Evolutionary conservation across 306 rosid genomes (phyloP).

Genomic region (Crotalaria pallida): DNA sequence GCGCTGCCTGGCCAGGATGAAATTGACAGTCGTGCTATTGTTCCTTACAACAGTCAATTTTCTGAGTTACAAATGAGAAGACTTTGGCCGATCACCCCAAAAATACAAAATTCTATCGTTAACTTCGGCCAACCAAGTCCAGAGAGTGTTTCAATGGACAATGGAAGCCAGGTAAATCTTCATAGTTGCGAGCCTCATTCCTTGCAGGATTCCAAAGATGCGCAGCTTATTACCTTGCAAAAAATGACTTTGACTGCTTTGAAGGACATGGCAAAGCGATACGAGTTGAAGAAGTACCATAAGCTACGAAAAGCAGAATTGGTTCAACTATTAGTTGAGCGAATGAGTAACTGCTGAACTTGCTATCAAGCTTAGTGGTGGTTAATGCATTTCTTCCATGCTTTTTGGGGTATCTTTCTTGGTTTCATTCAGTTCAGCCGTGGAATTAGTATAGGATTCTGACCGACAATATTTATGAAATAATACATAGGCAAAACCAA

Average conservation of each 20-base stretch:
- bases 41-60: slow-evolving; percentile 28
- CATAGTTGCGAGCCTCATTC: neutral
- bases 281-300: slow-evolving; percentile 9
- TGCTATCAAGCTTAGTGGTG: slow-evolving; percentile 13
- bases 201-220: slow-evolving; percentile 6
- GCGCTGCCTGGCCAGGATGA: slow-evolving; percentile 14
- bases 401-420: slow-evolving; percentile 8
- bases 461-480: slow-evolving; percentile 27
- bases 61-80: slow-evolving; percentile 32
- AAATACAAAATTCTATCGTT: slow-evolving; percentile 18
- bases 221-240: neutral
- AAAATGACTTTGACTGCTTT: slow-evolving; percentile 10
- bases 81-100: neutral
- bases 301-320: slow-evolving; percentile 30
- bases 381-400: slow-evolving; percentile 11
- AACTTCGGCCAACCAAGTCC: slow-evolving; percentile 16
- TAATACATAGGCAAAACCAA: slow-evolving; percentile 19
- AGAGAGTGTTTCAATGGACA: slow-evolving; percentile 3
- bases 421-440: neutral
- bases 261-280: slow-evolving; percentile 37
- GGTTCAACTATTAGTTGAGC: slow-evolving; percentile 20
- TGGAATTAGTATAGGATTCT: slow-evolving; percentile 20
- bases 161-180: slow-evolving; percentile 17
- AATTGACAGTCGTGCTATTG: slow-evolving; percentile 25
- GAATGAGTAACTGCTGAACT: slow-evolving; percentile 18